A percentile compares a stretch with the other conserved stretches of the same genome.
These are phyloP conservation scores for Mucor sp. DNA, from an alignment of 371 early-diverging fungal species.

Conservation along the genomic window DNA sequence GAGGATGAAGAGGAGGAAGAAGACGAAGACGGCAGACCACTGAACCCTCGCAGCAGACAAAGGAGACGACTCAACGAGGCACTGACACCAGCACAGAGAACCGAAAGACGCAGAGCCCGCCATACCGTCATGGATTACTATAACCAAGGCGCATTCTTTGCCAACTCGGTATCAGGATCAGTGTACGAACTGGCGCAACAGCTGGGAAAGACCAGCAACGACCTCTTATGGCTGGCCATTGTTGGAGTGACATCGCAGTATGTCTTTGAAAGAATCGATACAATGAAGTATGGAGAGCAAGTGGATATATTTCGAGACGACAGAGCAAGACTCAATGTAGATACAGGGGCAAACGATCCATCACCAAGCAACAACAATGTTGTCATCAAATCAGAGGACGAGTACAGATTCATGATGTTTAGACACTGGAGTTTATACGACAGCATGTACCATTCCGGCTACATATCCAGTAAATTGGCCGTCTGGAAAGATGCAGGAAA, in stretches of 20 bases:
- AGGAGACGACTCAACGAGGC: constrained; percentile 32
- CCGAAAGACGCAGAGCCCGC: constrained; percentile 25
- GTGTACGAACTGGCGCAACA: constrained; percentile 61
- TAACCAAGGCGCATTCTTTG: constrained; percentile 56
- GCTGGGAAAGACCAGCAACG: constrained; percentile 58
- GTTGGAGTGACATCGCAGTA: constrained; percentile 75
- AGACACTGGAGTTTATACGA: constrained; percentile 92
- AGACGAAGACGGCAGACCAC: constrained; percentile 22
- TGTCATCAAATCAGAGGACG: constrained; percentile 55
- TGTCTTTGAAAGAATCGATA: constrained; percentile 64
- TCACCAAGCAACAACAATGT: constrained; percentile 2
- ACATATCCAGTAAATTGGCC: constrained; percentile 82
- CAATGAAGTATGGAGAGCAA: constrained; percentile 54
- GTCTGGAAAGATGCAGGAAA: constrained; percentile 87
- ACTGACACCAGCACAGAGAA: constrained; percentile 1
- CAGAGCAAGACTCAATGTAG: constrained; percentile 52
- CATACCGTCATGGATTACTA: constrained; percentile 59
- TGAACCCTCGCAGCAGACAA: constrained; percentile 29
- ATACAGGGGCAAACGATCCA: constrained; percentile 4
- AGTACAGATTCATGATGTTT: constrained; percentile 83
- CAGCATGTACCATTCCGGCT: constrained; percentile 84
- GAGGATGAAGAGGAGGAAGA: constrained; percentile 1
- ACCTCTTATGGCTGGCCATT: constrained; percentile 71
- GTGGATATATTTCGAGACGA: constrained; percentile 63
- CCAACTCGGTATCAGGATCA: constrained; percentile 55